Percentiles rank a stretch among this genome's conserved stretches.
phyloP scores from a whole-genome alignment of 2,329 filamentous ascomycete species.

The Blastomyces emzantsi region DNA sequence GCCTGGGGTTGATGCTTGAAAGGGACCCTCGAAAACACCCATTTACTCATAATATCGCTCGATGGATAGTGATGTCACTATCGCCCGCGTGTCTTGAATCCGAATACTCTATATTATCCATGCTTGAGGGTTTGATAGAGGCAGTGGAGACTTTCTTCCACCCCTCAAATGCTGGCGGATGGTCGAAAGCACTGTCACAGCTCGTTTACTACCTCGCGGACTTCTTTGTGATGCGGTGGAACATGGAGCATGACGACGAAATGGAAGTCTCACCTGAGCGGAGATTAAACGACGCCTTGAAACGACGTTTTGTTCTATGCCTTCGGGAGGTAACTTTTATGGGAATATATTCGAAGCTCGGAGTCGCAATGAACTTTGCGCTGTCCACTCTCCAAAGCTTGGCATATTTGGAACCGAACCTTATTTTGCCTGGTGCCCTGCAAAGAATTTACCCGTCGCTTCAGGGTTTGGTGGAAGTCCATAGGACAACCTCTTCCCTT shows the following conservation, averaged over 20 bases:
- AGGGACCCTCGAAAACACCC: constrained; percentile 92
- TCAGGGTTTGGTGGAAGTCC: constrained; percentile 93
- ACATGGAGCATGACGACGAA: constrained; percentile 86
- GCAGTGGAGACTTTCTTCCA: constrained; percentile 98
- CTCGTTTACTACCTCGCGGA: constrained; percentile 88
- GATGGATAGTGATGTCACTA: constrained; percentile 87
- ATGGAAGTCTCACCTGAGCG: constrained; percentile 75
- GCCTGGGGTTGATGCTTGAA: constrained; percentile 77
- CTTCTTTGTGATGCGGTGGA: constrained; percentile 96
- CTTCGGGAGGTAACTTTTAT: constrained; percentile 93
- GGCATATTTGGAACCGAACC: constrained; percentile 79
- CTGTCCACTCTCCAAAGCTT: constrained; percentile 82
- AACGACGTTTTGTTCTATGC: constrained; percentile 78
- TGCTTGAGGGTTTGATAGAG: constrained; percentile 83
- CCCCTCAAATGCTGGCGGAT: constrained; percentile 85
- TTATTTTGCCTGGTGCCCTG: constrained; percentile 85
- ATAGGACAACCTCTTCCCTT: constrained; percentile 88
- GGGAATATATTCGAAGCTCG: constrained; percentile 95
- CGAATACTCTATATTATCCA: constrained; percentile 71
- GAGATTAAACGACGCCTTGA: constrained; percentile 69
- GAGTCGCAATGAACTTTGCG: constrained; percentile 82
- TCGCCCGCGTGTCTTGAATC: constrained; percentile 72
- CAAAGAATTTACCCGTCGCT: constrained; percentile 96
- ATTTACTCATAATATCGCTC: constrained; percentile 78
- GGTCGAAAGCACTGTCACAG: constrained; percentile 85